These are phyloP conservation scores for Tubosaeta brunneosetosa DNA, from an alignment of 768 basidiomycete genomes.

Conservation along the genomic window DNA sequence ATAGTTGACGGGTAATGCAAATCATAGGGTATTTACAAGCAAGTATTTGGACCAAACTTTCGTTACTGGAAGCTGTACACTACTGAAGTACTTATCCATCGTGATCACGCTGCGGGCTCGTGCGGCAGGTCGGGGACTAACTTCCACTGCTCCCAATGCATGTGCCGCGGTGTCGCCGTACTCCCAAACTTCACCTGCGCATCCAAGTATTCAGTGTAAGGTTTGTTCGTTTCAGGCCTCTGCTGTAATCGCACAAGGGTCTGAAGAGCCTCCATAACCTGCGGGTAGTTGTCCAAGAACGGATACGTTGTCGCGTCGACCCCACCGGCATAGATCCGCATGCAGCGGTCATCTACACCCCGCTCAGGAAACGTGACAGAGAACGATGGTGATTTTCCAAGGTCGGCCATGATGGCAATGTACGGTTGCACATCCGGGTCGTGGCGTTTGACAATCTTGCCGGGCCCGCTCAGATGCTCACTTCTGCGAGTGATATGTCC, in stretches of 20 bases:
- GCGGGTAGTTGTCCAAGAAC: slow-evolving; percentile 3
- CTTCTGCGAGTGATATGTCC: background rate
- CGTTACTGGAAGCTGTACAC: too few species aligned
- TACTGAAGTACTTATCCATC: background rate
- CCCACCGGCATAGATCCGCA: slow-evolving; percentile 5
- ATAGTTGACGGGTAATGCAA: too few species aligned
- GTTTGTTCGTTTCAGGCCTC: too few species aligned
- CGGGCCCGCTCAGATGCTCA: background rate
- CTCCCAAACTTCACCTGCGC: slow-evolving; percentile 3
- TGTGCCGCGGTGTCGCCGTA: background rate
- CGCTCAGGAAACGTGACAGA: slow-evolving; percentile 1
- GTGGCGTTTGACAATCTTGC: background rate
- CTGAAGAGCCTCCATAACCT: too few species aligned
- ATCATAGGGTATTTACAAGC: too few species aligned
- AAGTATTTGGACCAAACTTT: too few species aligned
- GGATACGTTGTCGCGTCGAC: background rate
- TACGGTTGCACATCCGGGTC: background rate
- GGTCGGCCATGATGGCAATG: slow-evolving; percentile 12
- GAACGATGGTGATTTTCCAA: background rate
- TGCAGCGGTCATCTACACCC: background rate
- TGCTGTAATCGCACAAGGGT: too few species aligned
- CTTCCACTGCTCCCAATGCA: slow-evolving; percentile 7
- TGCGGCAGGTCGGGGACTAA: background rate
- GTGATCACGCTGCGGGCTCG: background rate
- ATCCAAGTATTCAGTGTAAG: background rate